These are phyloP conservation scores for Epichloe bromicola DNA, from an alignment of 2,329 filamentous ascomycete species.

Conservation along the genomic window DNA sequence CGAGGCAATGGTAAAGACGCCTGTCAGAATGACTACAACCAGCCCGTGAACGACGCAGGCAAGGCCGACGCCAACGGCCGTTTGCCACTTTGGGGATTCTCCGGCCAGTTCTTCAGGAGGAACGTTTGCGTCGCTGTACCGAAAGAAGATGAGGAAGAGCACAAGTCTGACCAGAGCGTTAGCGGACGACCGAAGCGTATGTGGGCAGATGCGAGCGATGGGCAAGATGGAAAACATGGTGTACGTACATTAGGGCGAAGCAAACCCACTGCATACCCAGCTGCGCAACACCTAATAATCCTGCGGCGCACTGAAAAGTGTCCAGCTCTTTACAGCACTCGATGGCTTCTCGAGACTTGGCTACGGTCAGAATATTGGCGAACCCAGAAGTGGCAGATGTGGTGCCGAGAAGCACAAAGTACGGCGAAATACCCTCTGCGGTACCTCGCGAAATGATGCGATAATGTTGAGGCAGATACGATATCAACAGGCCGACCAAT, in stretches of 20 bases:
- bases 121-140: conserved; percentile 42
- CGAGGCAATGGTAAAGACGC: conserved; percentile 50
- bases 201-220: not conserved
- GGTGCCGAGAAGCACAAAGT: conserved; percentile 87
- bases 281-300: conserved; percentile 78
- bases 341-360: conserved; percentile 71
- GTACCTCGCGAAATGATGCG: conserved; percentile 78
- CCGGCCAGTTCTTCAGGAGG: conserved; percentile 35
- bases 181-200: conserved; percentile 6
- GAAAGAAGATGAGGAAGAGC: conserved; percentile 92
- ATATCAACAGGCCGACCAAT: conserved; percentile 75
- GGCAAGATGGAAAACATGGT: not conserved
- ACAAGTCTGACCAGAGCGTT: conserved; percentile 50
- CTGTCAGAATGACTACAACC: conserved; percentile 53
- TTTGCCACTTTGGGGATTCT: conserved; percentile 56
- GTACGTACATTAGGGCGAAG: conserved; percentile 74
- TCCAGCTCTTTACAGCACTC: conserved; percentile 75
- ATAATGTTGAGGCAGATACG: conserved; percentile 88
- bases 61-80: conserved; percentile 62
- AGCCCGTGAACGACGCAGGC: conserved; percentile 65
- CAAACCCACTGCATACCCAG: conserved; percentile 86
- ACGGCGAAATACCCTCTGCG: conserved; percentile 89
- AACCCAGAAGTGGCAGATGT: conserved; percentile 82
- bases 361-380: conserved; percentile 81
- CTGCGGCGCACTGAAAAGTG: conserved; percentile 71